phyloP scores from a whole-genome alignment of 805 yeast genomes.

The Wickerhamiella lipophila region DNA sequence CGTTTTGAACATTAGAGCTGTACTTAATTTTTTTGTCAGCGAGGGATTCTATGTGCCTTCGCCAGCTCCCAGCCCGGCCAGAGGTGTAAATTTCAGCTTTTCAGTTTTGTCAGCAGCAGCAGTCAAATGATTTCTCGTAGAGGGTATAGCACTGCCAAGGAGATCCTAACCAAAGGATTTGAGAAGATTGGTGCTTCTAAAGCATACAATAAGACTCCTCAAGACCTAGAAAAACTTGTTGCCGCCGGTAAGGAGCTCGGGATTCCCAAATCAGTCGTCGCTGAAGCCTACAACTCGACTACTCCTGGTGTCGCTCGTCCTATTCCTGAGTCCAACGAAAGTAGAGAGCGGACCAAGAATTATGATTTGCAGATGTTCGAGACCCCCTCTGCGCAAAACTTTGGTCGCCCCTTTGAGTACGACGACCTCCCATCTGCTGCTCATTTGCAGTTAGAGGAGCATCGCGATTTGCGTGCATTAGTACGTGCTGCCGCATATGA shows the following conservation, averaged over 20 bases:
- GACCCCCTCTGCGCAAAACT: slow-evolving; percentile 19
- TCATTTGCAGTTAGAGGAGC: slow-evolving; percentile 56
- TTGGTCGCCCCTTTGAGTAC: slow-evolving; percentile 32
- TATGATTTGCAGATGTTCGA: slow-evolving; percentile 22
- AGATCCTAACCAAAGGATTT: slow-evolving; percentile 25
- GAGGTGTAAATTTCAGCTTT: no score
- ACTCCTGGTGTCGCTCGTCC: slow-evolving; percentile 15
- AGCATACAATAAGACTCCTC: slow-evolving; percentile 22
- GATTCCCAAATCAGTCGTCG: slow-evolving; percentile 21
- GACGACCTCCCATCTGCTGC: slow-evolving; percentile 61
- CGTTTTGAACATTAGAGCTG: not conserved
- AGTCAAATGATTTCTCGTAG: slow-evolving; percentile 3
- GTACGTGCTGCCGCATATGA: slow-evolving; percentile 84
- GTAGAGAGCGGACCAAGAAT: slow-evolving; percentile 15
- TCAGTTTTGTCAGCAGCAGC: not conserved
- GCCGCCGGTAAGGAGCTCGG: slow-evolving; percentile 26
- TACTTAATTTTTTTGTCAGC: not conserved
- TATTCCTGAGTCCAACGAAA: slow-evolving; percentile 3
- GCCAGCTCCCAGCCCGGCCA: no score
- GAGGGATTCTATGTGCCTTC: not conserved
- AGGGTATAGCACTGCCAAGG: slow-evolving; percentile 17
- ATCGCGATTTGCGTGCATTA: slow-evolving; percentile 61
- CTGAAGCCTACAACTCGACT: slow-evolving; percentile 22
- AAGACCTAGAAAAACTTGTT: slow-evolving; percentile 22
- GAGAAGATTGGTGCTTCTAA: slow-evolving; percentile 23